A percentile compares a stretch with the other conserved stretches of the same genome.
phyloP scores from a whole-genome alignment of 1,284 basidiomycete species.

The Exobasidium rhododendri region DNA sequence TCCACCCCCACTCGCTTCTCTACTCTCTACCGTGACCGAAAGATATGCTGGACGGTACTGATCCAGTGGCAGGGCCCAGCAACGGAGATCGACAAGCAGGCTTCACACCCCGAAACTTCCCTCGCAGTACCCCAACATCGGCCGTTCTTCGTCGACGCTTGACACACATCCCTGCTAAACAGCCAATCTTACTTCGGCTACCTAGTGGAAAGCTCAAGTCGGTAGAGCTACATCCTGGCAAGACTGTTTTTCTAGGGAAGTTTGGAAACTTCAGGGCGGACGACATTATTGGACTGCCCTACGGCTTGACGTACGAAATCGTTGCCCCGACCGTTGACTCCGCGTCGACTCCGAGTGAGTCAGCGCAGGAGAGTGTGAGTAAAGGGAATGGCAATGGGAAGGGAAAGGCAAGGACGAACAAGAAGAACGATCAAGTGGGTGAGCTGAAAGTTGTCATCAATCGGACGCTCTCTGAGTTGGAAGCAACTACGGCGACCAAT shows the following conservation, averaged over 20 bases:
- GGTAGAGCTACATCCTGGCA: conserved; percentile 36
- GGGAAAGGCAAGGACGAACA: conserved; percentile 10
- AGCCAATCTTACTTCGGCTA: conserved; percentile 39
- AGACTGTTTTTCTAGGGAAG: conserved; percentile 50
- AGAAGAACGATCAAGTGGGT: background rate
- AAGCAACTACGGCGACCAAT: conserved; percentile 52
- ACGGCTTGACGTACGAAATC: conserved; percentile 53
- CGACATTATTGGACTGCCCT: conserved; percentile 51
- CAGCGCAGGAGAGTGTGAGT: background rate
- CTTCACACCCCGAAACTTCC: background rate
- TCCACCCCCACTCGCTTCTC: no score
- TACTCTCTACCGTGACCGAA: no score
- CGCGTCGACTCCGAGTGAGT: background rate
- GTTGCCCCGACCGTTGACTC: background rate
- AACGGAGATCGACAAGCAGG: background rate
- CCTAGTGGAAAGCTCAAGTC: conserved; percentile 46
- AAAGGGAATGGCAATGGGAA: background rate
- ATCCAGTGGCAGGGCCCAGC: no score
- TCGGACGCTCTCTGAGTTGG: conserved; percentile 11
- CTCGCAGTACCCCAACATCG: conserved; percentile 3
- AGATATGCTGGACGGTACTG: no score
- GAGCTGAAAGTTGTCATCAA: conserved; percentile 15
- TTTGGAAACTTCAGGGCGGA: conserved; percentile 51
- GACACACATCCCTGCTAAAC: conserved; percentile 29
- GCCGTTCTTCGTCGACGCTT: conserved; percentile 12